A percentile compares a stretch with the other conserved stretches of the same genome.
phyloP scores from a whole-genome alignment of 2,329 filamentous ascomycete genomes.

The Colletotrichum brevisporum region DNA sequence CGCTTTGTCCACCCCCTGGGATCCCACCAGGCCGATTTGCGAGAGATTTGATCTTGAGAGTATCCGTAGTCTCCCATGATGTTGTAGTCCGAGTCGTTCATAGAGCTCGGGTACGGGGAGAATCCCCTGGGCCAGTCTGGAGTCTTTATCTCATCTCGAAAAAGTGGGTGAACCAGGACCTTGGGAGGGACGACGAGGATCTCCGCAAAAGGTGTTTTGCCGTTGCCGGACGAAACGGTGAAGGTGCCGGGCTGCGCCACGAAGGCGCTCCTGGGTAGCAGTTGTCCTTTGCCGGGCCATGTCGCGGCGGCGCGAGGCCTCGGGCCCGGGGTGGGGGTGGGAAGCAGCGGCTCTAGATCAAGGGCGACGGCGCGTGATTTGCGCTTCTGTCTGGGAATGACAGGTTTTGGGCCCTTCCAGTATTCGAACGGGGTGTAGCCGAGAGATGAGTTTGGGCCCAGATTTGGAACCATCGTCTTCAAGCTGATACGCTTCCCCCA shows the following conservation, averaged over 20 bases:
- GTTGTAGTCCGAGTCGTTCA: constrained; percentile 30
- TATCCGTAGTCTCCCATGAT: constrained; percentile 32
- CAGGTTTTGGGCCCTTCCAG: constrained; percentile 45
- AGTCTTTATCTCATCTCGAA: constrained; percentile 39
- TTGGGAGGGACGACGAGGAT: constrained; percentile 38
- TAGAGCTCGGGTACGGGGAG: constrained; percentile 29
- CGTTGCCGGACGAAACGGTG: constrained; percentile 15
- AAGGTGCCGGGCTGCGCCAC: constrained; percentile 37
- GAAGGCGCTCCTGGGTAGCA: constrained; percentile 23
- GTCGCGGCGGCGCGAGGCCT: constrained; percentile 24
- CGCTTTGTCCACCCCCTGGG: constrained; percentile 67
- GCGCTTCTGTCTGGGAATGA: constrained; percentile 32
- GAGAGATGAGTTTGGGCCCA: constrained; percentile 36
- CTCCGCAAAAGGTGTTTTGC: constrained; percentile 30
- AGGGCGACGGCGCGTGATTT: constrained; percentile 27
- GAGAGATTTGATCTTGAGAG: constrained; percentile 15
- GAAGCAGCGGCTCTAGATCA: constrained; percentile 34
- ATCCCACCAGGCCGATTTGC: constrained; percentile 54
- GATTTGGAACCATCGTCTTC: constrained; percentile 37
- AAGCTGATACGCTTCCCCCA: constrained; percentile 34
- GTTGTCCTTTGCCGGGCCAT: constrained; percentile 33
- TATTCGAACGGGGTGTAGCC: constrained; percentile 46
- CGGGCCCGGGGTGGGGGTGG: constrained; percentile 25
- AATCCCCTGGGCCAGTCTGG: constrained; percentile 34
- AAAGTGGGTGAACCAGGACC: constrained; percentile 37